Conservation (phyloP, 352 stramenopile genomes). For the Pythium utonaiense region DNA sequence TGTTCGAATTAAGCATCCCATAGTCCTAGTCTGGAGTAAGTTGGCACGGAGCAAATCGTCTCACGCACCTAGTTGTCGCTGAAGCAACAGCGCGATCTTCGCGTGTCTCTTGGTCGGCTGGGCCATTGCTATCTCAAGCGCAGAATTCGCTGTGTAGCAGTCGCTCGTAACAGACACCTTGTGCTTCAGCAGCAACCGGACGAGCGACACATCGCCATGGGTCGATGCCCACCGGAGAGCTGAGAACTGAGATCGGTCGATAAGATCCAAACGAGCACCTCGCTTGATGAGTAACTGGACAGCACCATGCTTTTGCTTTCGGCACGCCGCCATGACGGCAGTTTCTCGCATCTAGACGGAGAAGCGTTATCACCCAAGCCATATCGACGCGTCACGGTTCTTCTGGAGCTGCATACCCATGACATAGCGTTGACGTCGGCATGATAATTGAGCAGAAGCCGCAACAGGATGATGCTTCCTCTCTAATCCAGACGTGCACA, state of each 20-base stretch:
- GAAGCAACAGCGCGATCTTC: constrained; percentile 37
- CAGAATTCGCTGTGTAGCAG: constrained; percentile 43
- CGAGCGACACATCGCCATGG: constrained; percentile 31
- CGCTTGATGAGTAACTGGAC: constrained; percentile 43
- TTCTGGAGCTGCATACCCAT: constrained; percentile 21
- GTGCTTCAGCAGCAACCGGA: constrained; percentile 36
- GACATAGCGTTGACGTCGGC: constrained; percentile 54
- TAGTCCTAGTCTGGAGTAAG: too few relatives aligned
- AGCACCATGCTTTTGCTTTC: constrained; percentile 36
- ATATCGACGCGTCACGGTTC: neutral
- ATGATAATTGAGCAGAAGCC: constrained; percentile 51
- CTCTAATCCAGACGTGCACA: neutral
- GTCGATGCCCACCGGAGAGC: constrained; percentile 47
- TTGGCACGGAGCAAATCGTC: too few relatives aligned
- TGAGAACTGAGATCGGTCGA: constrained; percentile 45
- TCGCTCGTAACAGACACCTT: constrained; percentile 43
- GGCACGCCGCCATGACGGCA: constrained; percentile 44
- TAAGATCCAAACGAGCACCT: constrained; percentile 32
- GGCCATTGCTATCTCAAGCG: constrained; percentile 37
- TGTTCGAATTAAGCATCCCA: too few relatives aligned
- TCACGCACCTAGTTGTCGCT: constrained; percentile 40
- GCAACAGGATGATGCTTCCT: constrained; percentile 43
- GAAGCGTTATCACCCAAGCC: neutral
- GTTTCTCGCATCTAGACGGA: constrained; percentile 40
- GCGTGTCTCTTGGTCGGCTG: constrained; percentile 31